phyloP scores from a whole-genome alignment of 2,329 filamentous ascomycete genomes.

The Phialophora verrucosa region DNA sequence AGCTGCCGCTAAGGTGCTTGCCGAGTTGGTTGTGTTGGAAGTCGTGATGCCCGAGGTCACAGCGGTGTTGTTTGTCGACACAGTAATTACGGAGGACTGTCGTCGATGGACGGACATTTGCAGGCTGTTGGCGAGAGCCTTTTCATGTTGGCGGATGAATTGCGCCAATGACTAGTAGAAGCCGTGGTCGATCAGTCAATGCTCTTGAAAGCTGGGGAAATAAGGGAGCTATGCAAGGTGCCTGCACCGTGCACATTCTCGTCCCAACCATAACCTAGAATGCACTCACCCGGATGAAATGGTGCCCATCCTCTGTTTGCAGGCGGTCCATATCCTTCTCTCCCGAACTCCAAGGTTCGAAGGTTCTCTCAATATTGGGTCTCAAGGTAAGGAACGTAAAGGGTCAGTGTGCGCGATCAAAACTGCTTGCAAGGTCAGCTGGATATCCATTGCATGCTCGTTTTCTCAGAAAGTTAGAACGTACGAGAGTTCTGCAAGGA shows the following conservation, averaged over 20 bases:
- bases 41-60: conserved; percentile 64
- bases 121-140: conserved; percentile 92
- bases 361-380: conserved; percentile 1
- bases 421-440: conserved; percentile 40
- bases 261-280: not conserved
- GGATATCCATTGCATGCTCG: conserved; percentile 43
- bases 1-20: conserved; percentile 76
- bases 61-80: conserved; percentile 61
- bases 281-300: conserved; percentile 54
- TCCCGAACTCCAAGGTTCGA: conserved; percentile 8
- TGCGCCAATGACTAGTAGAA: conserved; percentile 79
- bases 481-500: conserved; percentile 31
- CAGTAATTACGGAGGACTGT: conserved; percentile 69
- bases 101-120: conserved; percentile 70
- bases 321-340: conserved; percentile 53
- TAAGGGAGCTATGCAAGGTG: not conserved
- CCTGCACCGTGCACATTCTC: conserved; percentile 11
- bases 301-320: conserved; percentile 57
- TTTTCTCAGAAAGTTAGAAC: conserved; percentile 27
- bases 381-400: conserved; percentile 45
- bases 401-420: conserved; percentile 44
- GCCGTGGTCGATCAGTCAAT: conserved; percentile 12
- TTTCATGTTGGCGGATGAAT: conserved; percentile 97
- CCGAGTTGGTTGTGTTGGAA: conserved; percentile 65
- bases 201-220: not conserved